A percentile compares a stretch with the other conserved stretches of the same genome.
phyloP scores from a whole-genome alignment of 2,329 filamentous ascomycete species.

The Penicillium decumbens region DNA sequence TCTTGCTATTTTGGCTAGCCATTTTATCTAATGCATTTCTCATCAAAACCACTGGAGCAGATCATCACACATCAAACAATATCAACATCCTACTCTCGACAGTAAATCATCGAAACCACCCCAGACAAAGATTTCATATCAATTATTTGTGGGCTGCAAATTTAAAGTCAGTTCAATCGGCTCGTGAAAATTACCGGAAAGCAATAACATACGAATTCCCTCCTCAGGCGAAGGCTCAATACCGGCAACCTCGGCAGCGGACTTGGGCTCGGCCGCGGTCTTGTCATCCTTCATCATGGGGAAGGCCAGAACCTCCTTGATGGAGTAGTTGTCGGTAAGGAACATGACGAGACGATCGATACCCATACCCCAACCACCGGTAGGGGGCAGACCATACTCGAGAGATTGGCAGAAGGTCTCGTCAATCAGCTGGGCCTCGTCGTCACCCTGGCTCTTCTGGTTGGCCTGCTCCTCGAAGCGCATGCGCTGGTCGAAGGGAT shows the following conservation, averaged over 20 bases:
- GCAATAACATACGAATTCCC: conserved; percentile 49
- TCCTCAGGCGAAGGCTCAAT: conserved; percentile 58
- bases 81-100: not conserved
- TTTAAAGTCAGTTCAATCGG: conserved; percentile 24
- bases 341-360: conserved; percentile 95
- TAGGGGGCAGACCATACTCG: conserved; percentile 87
- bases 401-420: conserved; percentile 90
- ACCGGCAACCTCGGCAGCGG: conserved; percentile 60
- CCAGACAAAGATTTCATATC: conserved; percentile 2
- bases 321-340: conserved; percentile 90
- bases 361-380: conserved; percentile 93
- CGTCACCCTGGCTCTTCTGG: conserved; percentile 94
- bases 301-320: conserved; percentile 94
- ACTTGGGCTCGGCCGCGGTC: conserved; percentile 43
- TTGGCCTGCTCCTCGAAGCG: conserved; percentile 91
- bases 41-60: conserved; percentile 17
- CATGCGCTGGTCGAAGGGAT: conserved; percentile 88
- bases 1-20: not conserved
- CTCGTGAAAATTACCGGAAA: conserved; percentile 23
- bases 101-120: not conserved
- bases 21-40: conserved; percentile 23
- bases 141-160: conserved; percentile 34
- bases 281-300: conserved; percentile 94
- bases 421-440: conserved; percentile 92
- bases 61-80: not conserved